A percentile compares a stretch with the other conserved stretches of the same genome.
phyloP scores from a whole-genome alignment of 192 early-diverging fungal species.

The Obelidium mucronatum region DNA sequence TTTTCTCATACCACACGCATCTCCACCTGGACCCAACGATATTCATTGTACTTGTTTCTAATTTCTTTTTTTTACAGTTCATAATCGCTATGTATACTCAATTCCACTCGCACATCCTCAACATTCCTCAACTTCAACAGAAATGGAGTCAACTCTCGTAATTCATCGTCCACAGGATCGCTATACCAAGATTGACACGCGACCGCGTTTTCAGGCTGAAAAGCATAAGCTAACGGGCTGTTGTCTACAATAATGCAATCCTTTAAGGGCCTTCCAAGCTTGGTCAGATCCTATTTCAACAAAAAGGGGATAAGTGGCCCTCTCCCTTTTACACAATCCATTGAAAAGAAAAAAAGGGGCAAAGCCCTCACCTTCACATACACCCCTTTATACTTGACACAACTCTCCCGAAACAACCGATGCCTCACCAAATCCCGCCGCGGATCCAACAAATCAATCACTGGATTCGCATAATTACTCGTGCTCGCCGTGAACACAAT shows the following conservation, averaged over 20 bases:
- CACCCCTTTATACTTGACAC: constrained; percentile 84
- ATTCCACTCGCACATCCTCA: constrained; percentile 20
- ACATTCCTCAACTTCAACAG: constrained; percentile 8
- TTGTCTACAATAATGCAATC: constrained; percentile 30
- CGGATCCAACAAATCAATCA: constrained; percentile 84
- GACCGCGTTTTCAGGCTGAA: constrained; percentile 26
- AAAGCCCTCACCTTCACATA: constrained; percentile 76
- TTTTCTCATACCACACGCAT: too few species aligned
- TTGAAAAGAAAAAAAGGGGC: neutral
- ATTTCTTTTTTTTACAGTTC: too few species aligned
- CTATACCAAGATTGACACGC: constrained; percentile 15
- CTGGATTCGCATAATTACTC: constrained; percentile 91
- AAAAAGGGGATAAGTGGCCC: neutral
- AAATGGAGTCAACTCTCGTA: constrained; percentile 14
- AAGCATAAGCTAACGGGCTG: constrained; percentile 5
- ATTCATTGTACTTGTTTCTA: too few species aligned
- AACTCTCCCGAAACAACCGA: constrained; percentile 88
- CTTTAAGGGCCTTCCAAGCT: constrained; percentile 16
- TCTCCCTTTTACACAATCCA: neutral
- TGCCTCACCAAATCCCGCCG: constrained; percentile 82
- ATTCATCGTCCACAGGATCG: constrained; percentile 25
- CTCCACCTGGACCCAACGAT: too few species aligned
- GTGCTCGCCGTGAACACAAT: constrained; percentile 91
- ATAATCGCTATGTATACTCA: neutral
- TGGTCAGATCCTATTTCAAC: constrained; percentile 32